Evolutionary conservation across 2,329 filamentous ascomycete species (phyloP).

Genomic region (Ascochyta koolunga): DNA sequence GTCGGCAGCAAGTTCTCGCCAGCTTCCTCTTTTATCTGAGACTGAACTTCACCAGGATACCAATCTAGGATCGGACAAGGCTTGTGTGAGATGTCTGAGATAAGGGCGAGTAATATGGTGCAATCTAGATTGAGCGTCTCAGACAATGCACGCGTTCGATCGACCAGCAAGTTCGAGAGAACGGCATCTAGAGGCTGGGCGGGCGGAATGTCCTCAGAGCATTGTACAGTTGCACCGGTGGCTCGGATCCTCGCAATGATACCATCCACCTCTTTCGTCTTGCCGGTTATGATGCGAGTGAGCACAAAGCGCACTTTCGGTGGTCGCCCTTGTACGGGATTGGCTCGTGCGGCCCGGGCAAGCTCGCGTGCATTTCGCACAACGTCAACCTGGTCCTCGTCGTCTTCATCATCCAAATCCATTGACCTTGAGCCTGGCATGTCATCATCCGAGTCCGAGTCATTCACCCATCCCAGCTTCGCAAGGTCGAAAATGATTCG

Average conservation of each 20-base stretch:
- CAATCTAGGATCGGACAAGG: constrained; percentile 55
- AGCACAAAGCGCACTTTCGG: constrained; percentile 67
- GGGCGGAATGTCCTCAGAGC: constrained; percentile 34
- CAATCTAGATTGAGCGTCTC: constrained; percentile 66
- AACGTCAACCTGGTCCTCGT: constrained; percentile 61
- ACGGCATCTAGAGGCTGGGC: constrained; percentile 32
- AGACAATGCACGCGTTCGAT: constrained; percentile 49
- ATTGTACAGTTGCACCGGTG: constrained; percentile 52
- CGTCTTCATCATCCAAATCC: constrained; percentile 56
- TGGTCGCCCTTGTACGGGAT: constrained; percentile 64
- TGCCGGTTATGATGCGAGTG: constrained; percentile 61
- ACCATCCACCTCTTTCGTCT: constrained; percentile 60
- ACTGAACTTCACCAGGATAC: constrained; percentile 64
- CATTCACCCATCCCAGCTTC: constrained; percentile 66
- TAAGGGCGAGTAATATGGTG: constrained; percentile 73
- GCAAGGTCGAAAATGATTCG: constrained; percentile 71
- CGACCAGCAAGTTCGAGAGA: constrained; percentile 45
- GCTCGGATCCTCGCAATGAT: constrained; percentile 62
- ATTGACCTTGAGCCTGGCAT: constrained; percentile 25
- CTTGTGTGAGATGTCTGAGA: constrained; percentile 74
- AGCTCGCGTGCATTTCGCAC: constrained; percentile 66
- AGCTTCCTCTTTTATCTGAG: constrained; percentile 69
- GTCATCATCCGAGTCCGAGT: constrained; percentile 54
- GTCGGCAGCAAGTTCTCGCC: constrained; percentile 65
- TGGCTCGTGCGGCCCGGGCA: constrained; percentile 61